Evolutionary conservation across 305 asterid species (phyloP).

Genomic region (Rubia balearica): DNA sequence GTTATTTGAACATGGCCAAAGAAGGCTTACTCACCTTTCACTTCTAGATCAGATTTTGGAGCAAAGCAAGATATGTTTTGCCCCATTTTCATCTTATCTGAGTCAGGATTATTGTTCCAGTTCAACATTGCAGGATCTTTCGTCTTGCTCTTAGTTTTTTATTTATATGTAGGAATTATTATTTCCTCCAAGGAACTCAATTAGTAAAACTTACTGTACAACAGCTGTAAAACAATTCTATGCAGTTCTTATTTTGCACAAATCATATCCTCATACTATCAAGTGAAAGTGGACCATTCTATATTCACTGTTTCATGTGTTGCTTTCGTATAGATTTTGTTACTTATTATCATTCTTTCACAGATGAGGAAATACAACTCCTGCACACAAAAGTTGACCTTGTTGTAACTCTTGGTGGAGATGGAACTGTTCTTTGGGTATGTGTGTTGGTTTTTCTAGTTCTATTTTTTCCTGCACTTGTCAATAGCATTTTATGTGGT

Average conservation of each 20-base stretch:
- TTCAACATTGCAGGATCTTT: neutral
- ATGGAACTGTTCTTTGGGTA: constrained; percentile 99
- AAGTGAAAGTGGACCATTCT: neutral
- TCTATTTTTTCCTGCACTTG: neutral
- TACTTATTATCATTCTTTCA: constrained; percentile 18
- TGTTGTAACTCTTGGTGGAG: constrained; percentile 93
- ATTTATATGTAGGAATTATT: neutral
- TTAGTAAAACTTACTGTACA: neutral
- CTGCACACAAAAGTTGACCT: constrained; percentile 88
- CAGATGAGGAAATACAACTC: constrained; percentile 67
- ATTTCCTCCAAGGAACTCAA: neutral
- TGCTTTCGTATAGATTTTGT: neutral
- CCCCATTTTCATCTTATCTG: neutral
- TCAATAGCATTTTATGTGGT: neutral
- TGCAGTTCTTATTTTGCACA: neutral
- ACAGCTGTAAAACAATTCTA: neutral
- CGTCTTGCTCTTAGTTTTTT: neutral
- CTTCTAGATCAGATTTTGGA: neutral
- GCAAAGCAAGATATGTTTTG: neutral
- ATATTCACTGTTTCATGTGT: neutral
- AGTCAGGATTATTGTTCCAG: neutral
- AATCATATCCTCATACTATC: neutral
- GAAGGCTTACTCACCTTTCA: neutral
- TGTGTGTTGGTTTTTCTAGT: constrained; percentile 14
- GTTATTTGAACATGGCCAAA: neutral